phyloP scores from a whole-genome alignment of 768 basidiomycete species.

The Artomyces pyxidatus region DNA sequence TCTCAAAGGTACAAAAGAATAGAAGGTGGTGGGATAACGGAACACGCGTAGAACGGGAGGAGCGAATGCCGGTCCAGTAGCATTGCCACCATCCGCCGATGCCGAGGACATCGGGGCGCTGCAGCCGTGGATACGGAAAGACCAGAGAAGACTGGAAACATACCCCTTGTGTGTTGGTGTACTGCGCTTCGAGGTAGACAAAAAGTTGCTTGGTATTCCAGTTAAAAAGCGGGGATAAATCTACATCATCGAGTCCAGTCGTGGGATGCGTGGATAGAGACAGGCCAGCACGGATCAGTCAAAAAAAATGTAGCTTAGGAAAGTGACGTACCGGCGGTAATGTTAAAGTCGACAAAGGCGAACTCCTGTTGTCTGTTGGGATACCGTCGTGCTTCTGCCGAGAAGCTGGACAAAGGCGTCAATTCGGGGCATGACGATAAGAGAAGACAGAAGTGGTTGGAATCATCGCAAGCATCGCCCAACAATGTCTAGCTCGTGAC shows the following conservation, averaged over 20 bases:
- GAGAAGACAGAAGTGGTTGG: too few relatives aligned
- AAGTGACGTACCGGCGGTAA: conserved; percentile 57
- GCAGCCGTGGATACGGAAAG: background rate
- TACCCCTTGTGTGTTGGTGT: conserved; percentile 65
- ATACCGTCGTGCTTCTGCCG: conserved; percentile 33
- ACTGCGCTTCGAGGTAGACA: conserved; percentile 80
- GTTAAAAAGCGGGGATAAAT: conserved; percentile 76
- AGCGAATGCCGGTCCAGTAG: too few relatives aligned
- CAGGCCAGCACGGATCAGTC: background rate
- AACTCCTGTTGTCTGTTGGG: conserved; percentile 61
- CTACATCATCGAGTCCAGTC: conserved; percentile 28
- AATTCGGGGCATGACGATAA: background rate
- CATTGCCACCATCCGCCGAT: too few relatives aligned
- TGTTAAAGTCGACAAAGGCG: conserved; percentile 74
- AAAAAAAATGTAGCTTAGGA: conserved; percentile 1
- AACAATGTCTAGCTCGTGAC: too few relatives aligned
- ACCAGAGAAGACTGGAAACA: conserved; percentile 23
- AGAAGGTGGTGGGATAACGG: too few relatives aligned
- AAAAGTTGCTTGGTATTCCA: conserved; percentile 98
- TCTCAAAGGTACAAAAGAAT: too few relatives aligned
- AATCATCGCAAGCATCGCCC: too few relatives aligned
- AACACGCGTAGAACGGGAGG: too few relatives aligned
- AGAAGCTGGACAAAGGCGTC: conserved; percentile 7
- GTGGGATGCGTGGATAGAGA: background rate
- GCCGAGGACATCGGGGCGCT: too few relatives aligned